Conservation (phyloP, 371 early-diverging fungal species). For the Saksenaea vasiformis region DNA sequence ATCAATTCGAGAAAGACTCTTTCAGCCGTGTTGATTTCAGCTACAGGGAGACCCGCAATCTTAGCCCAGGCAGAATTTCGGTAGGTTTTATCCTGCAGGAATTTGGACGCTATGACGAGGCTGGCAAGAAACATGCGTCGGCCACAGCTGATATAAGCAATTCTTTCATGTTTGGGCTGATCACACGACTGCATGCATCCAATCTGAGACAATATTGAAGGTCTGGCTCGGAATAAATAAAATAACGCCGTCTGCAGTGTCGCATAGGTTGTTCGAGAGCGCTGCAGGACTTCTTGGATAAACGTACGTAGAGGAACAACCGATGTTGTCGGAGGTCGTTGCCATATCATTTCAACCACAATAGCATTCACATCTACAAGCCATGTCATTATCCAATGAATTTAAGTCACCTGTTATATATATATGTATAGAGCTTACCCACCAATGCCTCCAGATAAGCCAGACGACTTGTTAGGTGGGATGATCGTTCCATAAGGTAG, state of each 20-base stretch:
- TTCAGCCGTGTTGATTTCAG: slow-evolving; percentile 75
- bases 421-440: not conserved
- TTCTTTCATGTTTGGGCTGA: slow-evolving; percentile 1
- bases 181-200: not conserved
- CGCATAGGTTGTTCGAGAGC: slow-evolving; percentile 77
- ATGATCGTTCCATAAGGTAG: not conserved
- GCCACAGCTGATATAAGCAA: slow-evolving; percentile 63
- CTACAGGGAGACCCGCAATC: slow-evolving; percentile 69
- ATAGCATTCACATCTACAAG: slow-evolving; percentile 55
- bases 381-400: not conserved
- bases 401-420: not conserved
- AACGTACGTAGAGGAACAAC: slow-evolving; percentile 67
- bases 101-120: slow-evolving; percentile 73
- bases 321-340: slow-evolving; percentile 11
- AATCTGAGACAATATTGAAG: slow-evolving; percentile 25
- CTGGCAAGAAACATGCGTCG: slow-evolving; percentile 75
- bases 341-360: slow-evolving; percentile 63
- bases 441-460: slow-evolving; percentile 1
- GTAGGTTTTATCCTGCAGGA: slow-evolving; percentile 73
- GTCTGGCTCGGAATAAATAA: slow-evolving; percentile 62
- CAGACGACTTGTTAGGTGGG: not conserved
- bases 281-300: slow-evolving; percentile 74
- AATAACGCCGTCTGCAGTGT: slow-evolving; percentile 75
- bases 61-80: slow-evolving; percentile 80
- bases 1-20: slow-evolving; percentile 67